A percentile compares a stretch with the other conserved stretches of the same genome.
phyloP scores from a whole-genome alignment of 495 filamentous ascomycete species.

The Lichina pygmaea region DNA sequence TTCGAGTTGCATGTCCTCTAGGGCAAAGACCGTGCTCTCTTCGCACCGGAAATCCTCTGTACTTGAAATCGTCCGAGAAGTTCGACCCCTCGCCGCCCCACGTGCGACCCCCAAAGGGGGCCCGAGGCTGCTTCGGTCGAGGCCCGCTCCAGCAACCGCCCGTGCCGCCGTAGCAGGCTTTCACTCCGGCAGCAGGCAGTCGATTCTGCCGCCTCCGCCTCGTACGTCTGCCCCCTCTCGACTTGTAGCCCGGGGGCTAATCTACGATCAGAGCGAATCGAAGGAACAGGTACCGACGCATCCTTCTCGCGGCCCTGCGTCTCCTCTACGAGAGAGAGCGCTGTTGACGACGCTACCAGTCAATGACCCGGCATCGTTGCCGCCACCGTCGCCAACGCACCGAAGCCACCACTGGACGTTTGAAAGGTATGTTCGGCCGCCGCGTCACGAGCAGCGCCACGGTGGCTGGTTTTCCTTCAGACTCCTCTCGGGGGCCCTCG shows the following conservation, averaged over 20 bases:
- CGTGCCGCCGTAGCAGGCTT: constrained; percentile 25
- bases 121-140: too few species aligned
- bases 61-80: too few species aligned
- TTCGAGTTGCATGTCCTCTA: too few species aligned
- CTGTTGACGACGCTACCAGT: constrained; percentile 22
- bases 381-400: constrained; percentile 39
- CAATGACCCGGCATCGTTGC: constrained; percentile 70
- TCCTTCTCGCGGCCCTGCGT: neutral
- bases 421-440: constrained; percentile 34
- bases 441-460: too few species aligned
- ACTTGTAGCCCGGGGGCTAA: neutral
- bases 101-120: too few species aligned
- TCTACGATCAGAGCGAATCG: constrained; percentile 31
- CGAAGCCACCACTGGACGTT: constrained; percentile 98
- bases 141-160: too few species aligned
- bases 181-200: constrained; percentile 38
- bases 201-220: constrained; percentile 39
- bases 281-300: constrained; percentile 44
- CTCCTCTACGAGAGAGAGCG: neutral
- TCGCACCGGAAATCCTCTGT: too few species aligned
- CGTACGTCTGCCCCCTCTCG: constrained; percentile 22
- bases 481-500: constrained; percentile 43
- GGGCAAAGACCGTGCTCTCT: too few species aligned
- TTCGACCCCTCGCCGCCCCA: too few species aligned
- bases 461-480: constrained; percentile 9